Evolutionary conservation across 306 rosid species (phyloP).

Genomic region (Canavalia gladiata): DNA sequence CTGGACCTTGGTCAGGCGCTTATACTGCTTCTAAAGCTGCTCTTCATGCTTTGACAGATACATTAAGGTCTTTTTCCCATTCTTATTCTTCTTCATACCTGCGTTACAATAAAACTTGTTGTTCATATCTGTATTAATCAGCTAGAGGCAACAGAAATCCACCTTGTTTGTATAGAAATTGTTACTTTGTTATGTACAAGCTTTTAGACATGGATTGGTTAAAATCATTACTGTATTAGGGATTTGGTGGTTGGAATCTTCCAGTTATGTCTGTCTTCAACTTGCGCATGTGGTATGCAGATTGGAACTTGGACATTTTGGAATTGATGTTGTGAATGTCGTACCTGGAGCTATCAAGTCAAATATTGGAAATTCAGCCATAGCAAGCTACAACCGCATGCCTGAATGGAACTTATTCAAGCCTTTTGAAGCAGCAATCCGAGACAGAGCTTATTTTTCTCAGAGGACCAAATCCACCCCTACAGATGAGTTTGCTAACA

Average conservation of each 20-base stretch:
- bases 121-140: slow-evolving; percentile 32
- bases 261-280: slow-evolving; percentile 22
- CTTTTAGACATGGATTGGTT: neutral
- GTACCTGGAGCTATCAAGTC: slow-evolving; percentile 87
- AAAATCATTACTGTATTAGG: neutral
- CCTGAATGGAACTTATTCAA: slow-evolving; percentile 77
- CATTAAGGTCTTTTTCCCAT: slow-evolving; percentile 68
- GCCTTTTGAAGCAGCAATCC: slow-evolving; percentile 73
- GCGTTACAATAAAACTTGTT: neutral
- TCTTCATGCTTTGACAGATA: slow-evolving; percentile 77
- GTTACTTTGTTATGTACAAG: neutral
- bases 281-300: slow-evolving; percentile 45
- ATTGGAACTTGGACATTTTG: slow-evolving; percentile 76
- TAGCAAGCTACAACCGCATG: slow-evolving; percentile 66
- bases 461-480: slow-evolving; percentile 74
- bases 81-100: neutral
- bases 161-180: neutral
- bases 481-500: slow-evolving; percentile 77
- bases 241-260: neutral
- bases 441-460: slow-evolving; percentile 64
- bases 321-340: slow-evolving; percentile 83
- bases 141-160: slow-evolving; percentile 10
- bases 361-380: slow-evolving; percentile 70
- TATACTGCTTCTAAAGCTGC: slow-evolving; percentile 88
- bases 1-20: slow-evolving; percentile 86